Conservation (phyloP, 495 filamentous ascomycete genomes). For the Aspergillus nanangensis region DNA sequence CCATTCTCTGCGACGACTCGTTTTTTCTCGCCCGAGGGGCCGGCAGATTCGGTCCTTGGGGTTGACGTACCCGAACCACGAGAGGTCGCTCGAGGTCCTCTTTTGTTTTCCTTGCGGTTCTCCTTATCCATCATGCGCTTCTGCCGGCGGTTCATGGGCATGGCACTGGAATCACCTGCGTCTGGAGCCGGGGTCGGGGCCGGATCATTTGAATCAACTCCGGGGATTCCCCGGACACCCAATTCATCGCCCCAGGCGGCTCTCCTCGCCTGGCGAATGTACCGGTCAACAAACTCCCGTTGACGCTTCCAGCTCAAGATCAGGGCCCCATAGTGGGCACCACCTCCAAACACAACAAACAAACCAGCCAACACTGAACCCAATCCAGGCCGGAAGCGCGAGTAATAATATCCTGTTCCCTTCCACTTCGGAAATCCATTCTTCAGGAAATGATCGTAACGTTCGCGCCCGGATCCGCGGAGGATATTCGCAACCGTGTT, state of each 20-base stretch:
- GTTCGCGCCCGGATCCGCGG: conserved; percentile 69
- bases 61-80: conserved; percentile 45
- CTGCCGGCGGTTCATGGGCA: conserved; percentile 78
- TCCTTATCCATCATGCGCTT: conserved; percentile 83
- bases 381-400: conserved; percentile 82
- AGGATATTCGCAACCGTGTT: conserved; percentile 82
- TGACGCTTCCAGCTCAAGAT: conserved; percentile 83
- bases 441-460: conserved; percentile 92
- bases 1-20: conserved; percentile 88
- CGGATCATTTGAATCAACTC: conserved; percentile 46
- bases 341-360: conserved; percentile 81
- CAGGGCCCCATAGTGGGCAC: conserved; percentile 77
- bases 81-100: conserved; percentile 28
- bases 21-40: conserved; percentile 68
- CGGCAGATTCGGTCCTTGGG: conserved; percentile 42
- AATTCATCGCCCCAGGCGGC: conserved; percentile 84
- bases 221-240: conserved; percentile 62
- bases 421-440: conserved; percentile 96
- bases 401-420: conserved; percentile 97
- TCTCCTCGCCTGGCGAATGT: conserved; percentile 83
- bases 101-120: conserved; percentile 60
- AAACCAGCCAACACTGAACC: conserved; percentile 77
- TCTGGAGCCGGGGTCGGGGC: conserved; percentile 35
- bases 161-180: conserved; percentile 35
- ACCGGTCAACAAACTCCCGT: conserved; percentile 82